Base-by-base conservation (phyloP, 768 basidiomycete species). In the Paxillus ammoniavirescens region DNA sequence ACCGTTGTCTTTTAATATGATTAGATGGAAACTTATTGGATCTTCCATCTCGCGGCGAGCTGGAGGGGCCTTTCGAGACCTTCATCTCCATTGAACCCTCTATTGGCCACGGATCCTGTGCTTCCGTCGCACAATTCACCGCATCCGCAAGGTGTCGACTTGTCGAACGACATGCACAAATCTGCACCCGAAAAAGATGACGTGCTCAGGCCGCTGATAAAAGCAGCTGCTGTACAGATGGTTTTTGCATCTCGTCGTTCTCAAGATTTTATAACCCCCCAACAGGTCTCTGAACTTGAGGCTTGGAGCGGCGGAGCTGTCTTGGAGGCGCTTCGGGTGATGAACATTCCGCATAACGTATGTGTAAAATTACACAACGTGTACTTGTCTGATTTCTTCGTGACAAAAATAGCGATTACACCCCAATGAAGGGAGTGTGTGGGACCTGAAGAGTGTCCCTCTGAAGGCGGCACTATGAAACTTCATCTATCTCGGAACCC, bases 11-110 rank as follows among this genome's bases (percentile, higher is more conserved):
- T 28, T 41, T 15, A n/a, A 49, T 49, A 43, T 51, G 23, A 49
- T 49, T 54, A 92, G 91, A 93, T 92, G 90, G 89, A 91, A 65
- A 90, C 88, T 0, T 89, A 88, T 66, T 90, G 90, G 72, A 70
- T 92, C 45, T 82, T 84, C 61, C 91, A 93, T 68, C 80, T 92
- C 13, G 89, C 91, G 2, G 76, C 79, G 18, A 85, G 83, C 60
- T 91, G 88, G 87, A 73, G 65, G 48, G 71, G 71, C 49, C 70
- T 69, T 50, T 43, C 52, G 12, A 68, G 61, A 23, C 46, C 64
- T 15, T 48, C 57, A 9, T 55, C 57, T 47, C 58, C 62, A 41
- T 59, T 56, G 7, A 50, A 67, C 43, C 72, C 80, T 26, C 81
- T 82, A 17, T 71, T 79, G 51, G 75, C 75, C 43, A 70, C 77